These are phyloP conservation scores for Perkinsus olseni DNA, from an alignment of 169 alveolate species.

Conservation along the genomic window DNA sequence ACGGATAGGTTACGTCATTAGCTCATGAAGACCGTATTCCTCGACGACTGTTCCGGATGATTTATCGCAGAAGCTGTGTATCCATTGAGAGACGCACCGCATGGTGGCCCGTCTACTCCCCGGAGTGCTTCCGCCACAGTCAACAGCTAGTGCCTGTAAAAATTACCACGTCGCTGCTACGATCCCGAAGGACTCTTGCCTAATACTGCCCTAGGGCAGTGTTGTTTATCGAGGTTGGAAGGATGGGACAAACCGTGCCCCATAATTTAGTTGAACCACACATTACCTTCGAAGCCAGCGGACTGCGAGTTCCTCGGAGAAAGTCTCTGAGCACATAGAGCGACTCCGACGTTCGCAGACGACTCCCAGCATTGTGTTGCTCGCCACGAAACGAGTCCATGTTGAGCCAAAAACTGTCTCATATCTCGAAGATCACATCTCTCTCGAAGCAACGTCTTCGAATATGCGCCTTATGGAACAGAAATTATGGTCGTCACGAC, in stretches of 20 bases:
- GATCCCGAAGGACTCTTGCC: not conserved
- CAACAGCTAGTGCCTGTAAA: not conserved
- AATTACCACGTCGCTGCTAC: not conserved
- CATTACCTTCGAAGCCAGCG: not conserved
- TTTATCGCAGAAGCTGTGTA: not conserved
- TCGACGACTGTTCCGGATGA: not conserved
- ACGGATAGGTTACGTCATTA: not conserved
- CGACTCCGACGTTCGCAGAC: not conserved
- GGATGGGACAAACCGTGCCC: not conserved
- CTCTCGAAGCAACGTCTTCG: no score
- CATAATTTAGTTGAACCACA: not conserved
- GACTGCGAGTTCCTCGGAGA: not conserved
- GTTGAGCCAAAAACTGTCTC: no score
- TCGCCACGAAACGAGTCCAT: no score
- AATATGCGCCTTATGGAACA: no score
- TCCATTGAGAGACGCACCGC: not conserved
- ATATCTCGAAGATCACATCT: no score
- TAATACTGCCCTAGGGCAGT: not conserved
- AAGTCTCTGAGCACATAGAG: not conserved
- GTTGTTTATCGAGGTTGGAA: not conserved
- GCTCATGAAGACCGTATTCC: not conserved
- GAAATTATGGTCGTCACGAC: no score
- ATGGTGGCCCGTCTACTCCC: not conserved
- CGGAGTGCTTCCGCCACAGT: not conserved
- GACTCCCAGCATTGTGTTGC: no score